Evolutionary conservation across 441 rosid species (phyloP), one percentile per base, ranked within the genome.

Genomic region (Corymbia citriodora): DNA sequence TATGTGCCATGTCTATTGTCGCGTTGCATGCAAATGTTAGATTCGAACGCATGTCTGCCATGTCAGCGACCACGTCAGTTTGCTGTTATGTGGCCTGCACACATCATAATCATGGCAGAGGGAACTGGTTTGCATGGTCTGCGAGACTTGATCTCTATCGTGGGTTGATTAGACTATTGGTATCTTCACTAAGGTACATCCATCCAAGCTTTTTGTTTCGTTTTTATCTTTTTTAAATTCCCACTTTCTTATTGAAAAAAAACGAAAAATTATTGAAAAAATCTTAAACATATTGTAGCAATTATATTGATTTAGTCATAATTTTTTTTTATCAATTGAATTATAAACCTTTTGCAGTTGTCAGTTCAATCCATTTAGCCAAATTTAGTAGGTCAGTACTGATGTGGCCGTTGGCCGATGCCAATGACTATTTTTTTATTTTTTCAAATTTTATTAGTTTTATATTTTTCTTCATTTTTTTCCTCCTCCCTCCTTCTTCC

Each of bases 61-160:
- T 65, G 21, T n/a, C 33, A 27, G 8, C 9, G 27, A 0, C 8
- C 33, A 61, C 4, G 31, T 61, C 4, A 4, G 6, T 15, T 1
- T 0, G 0, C 8, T 65, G 11, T 65, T 17, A 15, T 19, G 13
- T 70, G 17, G 19, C 23, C 2, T 68, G 6, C 3, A 70, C 79
- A 31, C 7, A 2, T 33, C 5, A 21, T 0, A 55, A 23, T 25
- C 5, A 55, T 21, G 1, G 1, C 2, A 68, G 45, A 68, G 79
- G 16, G 0, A 2, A 31, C 12, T 68, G 19, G 7, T 4, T 31
- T 0, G 2, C 1, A 0, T 72, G 27, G 48, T 33, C 1, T 18
- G 11, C 2, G 3, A 5, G 8, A 33, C 14, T 33, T 9, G 48
- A 31, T 68, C 40, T 68, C 12, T 68, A 68, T n/a, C 45, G 31